Base-by-base conservation (phyloP, 805 yeast genomes). In the Teunomyces lycoperdinae region DNA sequence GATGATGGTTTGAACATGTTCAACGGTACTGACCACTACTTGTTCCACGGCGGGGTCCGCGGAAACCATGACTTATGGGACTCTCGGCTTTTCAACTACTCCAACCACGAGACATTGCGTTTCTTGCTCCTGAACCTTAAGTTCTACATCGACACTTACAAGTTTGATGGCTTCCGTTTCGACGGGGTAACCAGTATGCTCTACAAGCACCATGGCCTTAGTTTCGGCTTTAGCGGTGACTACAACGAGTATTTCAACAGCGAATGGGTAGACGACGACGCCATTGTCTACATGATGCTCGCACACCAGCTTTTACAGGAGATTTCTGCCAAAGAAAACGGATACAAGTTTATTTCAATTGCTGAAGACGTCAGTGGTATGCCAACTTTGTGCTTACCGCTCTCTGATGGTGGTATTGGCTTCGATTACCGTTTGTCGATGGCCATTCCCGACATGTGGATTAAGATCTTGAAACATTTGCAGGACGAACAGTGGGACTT, bases 401-500 rank as follows among this genome's bases (percentile, higher is more conserved):
- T 88, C 44, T 45, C 56, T 0, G 63, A 72, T 20, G 98, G 98
- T 43, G 99, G 99, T 48, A 84, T 87, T 51, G 99, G 97, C 0
- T 92, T 92, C 60, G 94, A 91, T 64, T 92, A 92, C 66, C 77
- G 98, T 53, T 75, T 92, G 46, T 94, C 96, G 2, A 92, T 92
- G 99, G 97, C 98, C 1, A 76, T 92, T 50, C 99, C 99, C 3
- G 99, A 92, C 66, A 92, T 92, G 98, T 92, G 99, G 99, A 92
- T 92, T 71, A 94, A 94, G 66, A 67, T 90, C 42, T 70, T 92
- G 57, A 92, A 94, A 63, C 97, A 91, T 63, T 70, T 77, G 50
- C 61, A 68, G 40, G 98, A 92, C 66, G 96, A 91, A 51, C 85
- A 89, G 44, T 92, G 99, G 99, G 89, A 91, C 58, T 68, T 92